A percentile compares a stretch with the other conserved stretches of the same genome.
Conservation (phyloP, 139 green algal species). For the Auxenochlorella pyrenoidosa region DNA sequence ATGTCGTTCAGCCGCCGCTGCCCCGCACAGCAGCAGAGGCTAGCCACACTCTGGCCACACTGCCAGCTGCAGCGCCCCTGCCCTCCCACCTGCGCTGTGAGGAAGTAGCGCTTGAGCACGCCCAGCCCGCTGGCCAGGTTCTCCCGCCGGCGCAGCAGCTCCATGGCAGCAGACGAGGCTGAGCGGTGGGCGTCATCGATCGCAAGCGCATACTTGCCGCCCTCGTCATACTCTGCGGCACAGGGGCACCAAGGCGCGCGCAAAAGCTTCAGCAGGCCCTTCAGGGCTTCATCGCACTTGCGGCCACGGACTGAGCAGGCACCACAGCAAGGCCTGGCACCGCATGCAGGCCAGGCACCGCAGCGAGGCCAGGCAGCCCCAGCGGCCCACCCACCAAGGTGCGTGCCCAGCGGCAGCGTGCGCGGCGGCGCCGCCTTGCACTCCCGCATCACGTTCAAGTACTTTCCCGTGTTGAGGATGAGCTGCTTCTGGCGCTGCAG, state of each 20-base stretch:
- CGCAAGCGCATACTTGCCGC: constrained; percentile 29
- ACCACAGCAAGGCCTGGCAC: neutral
- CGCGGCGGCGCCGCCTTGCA: constrained; percentile 63
- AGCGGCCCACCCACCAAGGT: constrained; percentile 40
- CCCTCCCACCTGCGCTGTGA: constrained; percentile 76
- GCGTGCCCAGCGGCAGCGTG: constrained; percentile 43
- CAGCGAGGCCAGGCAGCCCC: neutral
- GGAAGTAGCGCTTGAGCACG: constrained; percentile 92
- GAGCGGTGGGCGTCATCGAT: constrained; percentile 62
- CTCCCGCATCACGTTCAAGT: constrained; percentile 89
- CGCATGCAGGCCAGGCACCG: neutral
- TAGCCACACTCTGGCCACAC: too few species aligned
- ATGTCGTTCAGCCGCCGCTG: too few species aligned
- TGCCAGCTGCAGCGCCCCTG: too few species aligned
- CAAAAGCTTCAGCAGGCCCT: too few species aligned
- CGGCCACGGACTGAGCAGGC: neutral
- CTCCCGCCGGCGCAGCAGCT: constrained; percentile 63
- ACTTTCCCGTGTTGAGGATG: constrained; percentile 87
- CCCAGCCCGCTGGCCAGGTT: constrained; percentile 63
- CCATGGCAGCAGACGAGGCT: constrained; percentile 71
- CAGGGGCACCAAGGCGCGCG: neutral
- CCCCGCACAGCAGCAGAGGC: too few species aligned
- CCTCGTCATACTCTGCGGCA: constrained; percentile 63
- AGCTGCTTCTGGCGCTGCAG: constrained; percentile 52
- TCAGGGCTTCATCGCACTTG: too few species aligned